These are phyloP conservation scores for Jaltomata sinuosa DNA, from an alignment of 257 asterid genomes.

Conservation along the genomic window DNA sequence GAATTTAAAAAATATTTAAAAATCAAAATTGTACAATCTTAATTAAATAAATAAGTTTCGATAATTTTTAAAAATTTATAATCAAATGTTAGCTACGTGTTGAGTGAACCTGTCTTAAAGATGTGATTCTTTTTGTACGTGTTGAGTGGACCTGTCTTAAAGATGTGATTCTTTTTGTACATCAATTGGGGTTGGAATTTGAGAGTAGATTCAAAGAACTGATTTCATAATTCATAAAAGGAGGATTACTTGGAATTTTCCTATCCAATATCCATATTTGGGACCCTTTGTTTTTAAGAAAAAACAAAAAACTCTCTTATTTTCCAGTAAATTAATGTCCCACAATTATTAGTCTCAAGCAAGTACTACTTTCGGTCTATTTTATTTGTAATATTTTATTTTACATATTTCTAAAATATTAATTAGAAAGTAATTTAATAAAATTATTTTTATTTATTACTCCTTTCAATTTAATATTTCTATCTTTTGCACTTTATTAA, in stretches of 20 bases:
- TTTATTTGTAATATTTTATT: too few species aligned
- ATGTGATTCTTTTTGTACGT: conserved; percentile 18
- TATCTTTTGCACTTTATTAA: too few species aligned
- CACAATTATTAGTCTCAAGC: not conserved
- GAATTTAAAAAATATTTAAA: too few species aligned
- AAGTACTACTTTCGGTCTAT: too few species aligned
- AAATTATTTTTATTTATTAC: too few species aligned
- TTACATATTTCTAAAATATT: too few species aligned
- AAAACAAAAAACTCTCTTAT: too few species aligned
- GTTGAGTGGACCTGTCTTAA: conserved; percentile 18
- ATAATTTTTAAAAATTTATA: too few species aligned
- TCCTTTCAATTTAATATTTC: too few species aligned
- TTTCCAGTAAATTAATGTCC: not conserved
- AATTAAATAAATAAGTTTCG: too few species aligned
- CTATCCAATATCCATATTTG: not conserved
- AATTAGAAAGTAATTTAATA: too few species aligned
- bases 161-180: conserved; percentile 18
- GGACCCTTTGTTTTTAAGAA: not conserved
- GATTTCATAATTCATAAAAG: not conserved
- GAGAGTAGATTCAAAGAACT: not conserved
- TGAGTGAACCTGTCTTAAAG: conserved; percentile 18
- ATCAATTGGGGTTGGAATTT: not conserved
- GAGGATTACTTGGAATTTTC: not conserved
- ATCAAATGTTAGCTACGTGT: not conserved
- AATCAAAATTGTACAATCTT: too few species aligned